These are phyloP conservation scores for Candida adriatica DNA, from an alignment of 805 yeast genomes.

Conservation along the genomic window DNA sequence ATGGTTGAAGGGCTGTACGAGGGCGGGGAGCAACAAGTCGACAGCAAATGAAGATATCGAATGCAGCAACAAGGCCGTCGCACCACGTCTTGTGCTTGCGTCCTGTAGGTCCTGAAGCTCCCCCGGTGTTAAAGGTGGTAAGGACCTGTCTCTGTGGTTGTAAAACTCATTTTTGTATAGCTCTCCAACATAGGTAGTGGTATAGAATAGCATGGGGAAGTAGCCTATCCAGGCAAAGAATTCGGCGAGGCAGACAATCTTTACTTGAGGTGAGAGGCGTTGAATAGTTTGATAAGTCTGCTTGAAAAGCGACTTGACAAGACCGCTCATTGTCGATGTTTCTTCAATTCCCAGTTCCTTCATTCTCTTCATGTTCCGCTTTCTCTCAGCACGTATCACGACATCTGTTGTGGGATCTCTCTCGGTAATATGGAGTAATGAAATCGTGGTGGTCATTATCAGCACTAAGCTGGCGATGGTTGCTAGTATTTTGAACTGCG, in stretches of 20 bases:
- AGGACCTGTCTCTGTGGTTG: conserved; percentile 27
- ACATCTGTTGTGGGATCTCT: conserved; percentile 39
- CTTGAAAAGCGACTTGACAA: conserved; percentile 20
- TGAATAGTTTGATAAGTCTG: conserved; percentile 32
- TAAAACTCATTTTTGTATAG: conserved; percentile 37
- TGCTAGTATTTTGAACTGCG: conserved; percentile 47
- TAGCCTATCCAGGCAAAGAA: conserved; percentile 66
- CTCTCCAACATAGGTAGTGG: conserved; percentile 60
- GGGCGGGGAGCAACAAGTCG: conserved; percentile 38
- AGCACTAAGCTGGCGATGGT: conserved; percentile 35
- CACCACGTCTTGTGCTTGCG: conserved; percentile 43
- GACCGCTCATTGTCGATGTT: conserved; percentile 13
- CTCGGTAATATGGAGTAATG: conserved; percentile 32
- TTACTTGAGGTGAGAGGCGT: conserved; percentile 43
- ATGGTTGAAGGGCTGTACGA: conserved; percentile 29
- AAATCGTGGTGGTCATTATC: conserved; percentile 30
- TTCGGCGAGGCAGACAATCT: conserved; percentile 46
- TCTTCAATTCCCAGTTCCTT: conserved; percentile 31
- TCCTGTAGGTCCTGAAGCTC: conserved; percentile 35
- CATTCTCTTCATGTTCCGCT: conserved; percentile 26
- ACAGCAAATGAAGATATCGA: conserved; percentile 40
- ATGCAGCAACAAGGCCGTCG: conserved; percentile 43
- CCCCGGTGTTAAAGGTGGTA: conserved; percentile 29
- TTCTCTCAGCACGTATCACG: conserved; percentile 32
- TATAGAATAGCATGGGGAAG: conserved; percentile 58